Conservation (phyloP, 2,329 filamentous ascomycete genomes). For the Aspergillus luchuensis region DNA sequence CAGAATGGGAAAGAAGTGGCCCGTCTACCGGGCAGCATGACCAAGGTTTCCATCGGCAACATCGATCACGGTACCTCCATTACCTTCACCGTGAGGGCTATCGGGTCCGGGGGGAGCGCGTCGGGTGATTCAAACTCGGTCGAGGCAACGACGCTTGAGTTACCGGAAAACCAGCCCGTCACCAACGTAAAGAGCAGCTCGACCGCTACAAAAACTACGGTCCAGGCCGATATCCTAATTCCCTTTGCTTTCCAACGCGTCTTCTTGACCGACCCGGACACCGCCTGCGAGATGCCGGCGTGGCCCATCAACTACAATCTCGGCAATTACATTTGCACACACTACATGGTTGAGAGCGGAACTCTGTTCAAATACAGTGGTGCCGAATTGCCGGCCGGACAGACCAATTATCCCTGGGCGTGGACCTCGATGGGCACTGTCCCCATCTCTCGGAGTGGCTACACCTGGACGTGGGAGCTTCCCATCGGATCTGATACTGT, state of each 20-base stretch:
- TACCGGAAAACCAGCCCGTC: background rate
- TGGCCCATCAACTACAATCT: constrained; percentile 19
- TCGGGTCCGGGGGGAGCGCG: background rate
- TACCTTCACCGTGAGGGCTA: background rate
- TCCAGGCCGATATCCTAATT: constrained; percentile 17
- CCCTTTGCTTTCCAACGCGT: constrained; percentile 11
- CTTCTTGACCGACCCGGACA: background rate
- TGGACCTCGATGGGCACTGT: background rate
- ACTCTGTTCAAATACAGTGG: constrained; percentile 17
- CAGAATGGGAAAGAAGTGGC: background rate
- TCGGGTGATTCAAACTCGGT: background rate
- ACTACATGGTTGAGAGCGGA: constrained; percentile 19
- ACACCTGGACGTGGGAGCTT: constrained; percentile 10
- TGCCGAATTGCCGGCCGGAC: background rate
- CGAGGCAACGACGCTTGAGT: background rate
- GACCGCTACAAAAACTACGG: constrained; percentile 4
- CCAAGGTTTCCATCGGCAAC: constrained; percentile 15
- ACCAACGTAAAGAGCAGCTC: background rate
- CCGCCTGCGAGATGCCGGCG: background rate
- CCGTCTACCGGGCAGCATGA: constrained; percentile 11
- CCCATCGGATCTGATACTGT: constrained; percentile 2
- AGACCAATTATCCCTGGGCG: background rate
- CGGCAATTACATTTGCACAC: constrained; percentile 15
- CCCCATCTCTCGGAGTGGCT: background rate
- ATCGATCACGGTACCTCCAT: constrained; percentile 8